Conservation (phyloP, 345 rosid species). For the Murraya paniculata region DNA sequence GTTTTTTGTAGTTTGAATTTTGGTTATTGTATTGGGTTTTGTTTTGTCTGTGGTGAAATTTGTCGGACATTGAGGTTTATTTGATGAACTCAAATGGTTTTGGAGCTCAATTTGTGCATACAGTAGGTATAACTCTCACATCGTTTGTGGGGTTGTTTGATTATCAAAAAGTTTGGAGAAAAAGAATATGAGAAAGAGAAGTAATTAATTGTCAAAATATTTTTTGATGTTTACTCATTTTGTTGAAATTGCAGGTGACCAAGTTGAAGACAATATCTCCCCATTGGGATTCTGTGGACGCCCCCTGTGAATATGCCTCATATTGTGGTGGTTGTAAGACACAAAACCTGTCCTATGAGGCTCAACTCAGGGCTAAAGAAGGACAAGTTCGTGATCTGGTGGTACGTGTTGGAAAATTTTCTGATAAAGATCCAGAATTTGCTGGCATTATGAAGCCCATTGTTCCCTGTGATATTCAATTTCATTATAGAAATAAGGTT, state of each 20-base stretch:
- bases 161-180: not conserved
- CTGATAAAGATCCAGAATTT: slow-evolving; percentile 41
- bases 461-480: slow-evolving; percentile 76
- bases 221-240: slow-evolving; percentile 2
- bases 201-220: not conserved
- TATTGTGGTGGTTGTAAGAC: slow-evolving; percentile 89
- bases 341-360: slow-evolving; percentile 74
- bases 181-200: not conserved
- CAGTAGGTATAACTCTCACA: not conserved
- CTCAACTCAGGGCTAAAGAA: slow-evolving; percentile 85
- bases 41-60: not conserved
- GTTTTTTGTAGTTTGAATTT: not conserved
- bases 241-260: slow-evolving; percentile 40
- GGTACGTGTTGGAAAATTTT: slow-evolving; percentile 67
- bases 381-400: slow-evolving; percentile 72
- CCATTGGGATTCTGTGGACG: slow-evolving; percentile 72
- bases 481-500: slow-evolving; percentile 89
- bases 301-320: slow-evolving; percentile 89
- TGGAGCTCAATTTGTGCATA: not conserved
- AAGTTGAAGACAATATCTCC: slow-evolving; percentile 73
- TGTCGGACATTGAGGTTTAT: not conserved
- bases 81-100: not conserved
- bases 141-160: not conserved
- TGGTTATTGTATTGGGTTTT: not conserved
- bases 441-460: slow-evolving; percentile 62